phyloP scores from a whole-genome alignment of 257 asterid genomes.

The Coffea eugenioides region DNA sequence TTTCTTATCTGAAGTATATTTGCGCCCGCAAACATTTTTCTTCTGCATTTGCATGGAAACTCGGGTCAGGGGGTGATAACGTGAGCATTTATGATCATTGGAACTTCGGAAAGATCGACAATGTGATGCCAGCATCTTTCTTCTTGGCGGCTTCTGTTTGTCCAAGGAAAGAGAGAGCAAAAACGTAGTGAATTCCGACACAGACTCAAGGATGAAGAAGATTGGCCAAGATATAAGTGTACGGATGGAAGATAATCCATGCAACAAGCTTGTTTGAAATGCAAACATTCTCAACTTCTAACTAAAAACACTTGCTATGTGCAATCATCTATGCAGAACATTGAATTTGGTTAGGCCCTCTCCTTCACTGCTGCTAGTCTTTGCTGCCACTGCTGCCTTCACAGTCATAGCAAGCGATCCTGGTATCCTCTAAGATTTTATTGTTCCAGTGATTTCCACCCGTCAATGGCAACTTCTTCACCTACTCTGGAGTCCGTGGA shows the following conservation, averaged over 20 bases:
- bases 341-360: background rate
- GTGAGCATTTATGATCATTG: background rate
- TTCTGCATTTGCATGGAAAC: background rate
- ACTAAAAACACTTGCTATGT: background rate
- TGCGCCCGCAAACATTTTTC: background rate
- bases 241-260: background rate
- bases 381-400: background rate
- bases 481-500: constrained; percentile 18
- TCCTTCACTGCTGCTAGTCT: no score
- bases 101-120: background rate
- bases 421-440: constrained; percentile 16
- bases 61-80: no score
- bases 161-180: background rate
- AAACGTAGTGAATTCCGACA: constrained; percentile 8
- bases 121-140: background rate
- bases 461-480: constrained; percentile 18
- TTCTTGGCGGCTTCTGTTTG: background rate
- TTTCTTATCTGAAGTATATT: background rate
- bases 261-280: background rate
- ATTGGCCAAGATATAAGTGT: background rate
- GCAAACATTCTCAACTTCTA: background rate
- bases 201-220: background rate
- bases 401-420: constrained; percentile 20
- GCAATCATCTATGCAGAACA: no score
- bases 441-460: background rate